phyloP scores from a whole-genome alignment of 2,329 filamentous ascomycete species.

The Eurotiales sp. region DNA sequence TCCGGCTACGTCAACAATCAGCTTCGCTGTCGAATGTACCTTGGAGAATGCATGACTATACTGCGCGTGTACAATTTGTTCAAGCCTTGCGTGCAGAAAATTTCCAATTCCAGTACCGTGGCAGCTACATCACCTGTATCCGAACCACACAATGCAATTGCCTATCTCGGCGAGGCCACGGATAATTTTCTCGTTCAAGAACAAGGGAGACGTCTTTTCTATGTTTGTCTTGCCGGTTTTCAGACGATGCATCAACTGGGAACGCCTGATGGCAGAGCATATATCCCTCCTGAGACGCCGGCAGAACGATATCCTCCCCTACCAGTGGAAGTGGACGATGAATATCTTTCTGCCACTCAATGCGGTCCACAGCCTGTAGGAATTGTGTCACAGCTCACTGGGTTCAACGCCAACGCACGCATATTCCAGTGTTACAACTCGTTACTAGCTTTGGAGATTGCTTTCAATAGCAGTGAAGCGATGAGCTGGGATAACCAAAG shows the following conservation, averaged over 20 bases:
- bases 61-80: conserved; percentile 39
- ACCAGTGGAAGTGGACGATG: conserved; percentile 79
- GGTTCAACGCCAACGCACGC: conserved; percentile 75
- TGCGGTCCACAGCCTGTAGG: conserved; percentile 67
- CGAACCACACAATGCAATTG: conserved; percentile 16
- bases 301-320: conserved; percentile 73
- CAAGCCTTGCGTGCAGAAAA: conserved; percentile 19
- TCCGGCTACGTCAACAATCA: conserved; percentile 39
- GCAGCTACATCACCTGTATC: conserved; percentile 20
- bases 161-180: conserved; percentile 19
- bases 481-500: conserved; percentile 76
- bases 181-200: conserved; percentile 41
- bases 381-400: conserved; percentile 66
- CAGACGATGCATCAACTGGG: conserved; percentile 77
- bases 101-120: conserved; percentile 7
- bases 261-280: conserved; percentile 64
- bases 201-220: conserved; percentile 65
- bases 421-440: conserved; percentile 78
- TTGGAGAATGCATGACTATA: conserved; percentile 43
- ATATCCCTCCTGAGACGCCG: conserved; percentile 72
- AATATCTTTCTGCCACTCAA: conserved; percentile 68
- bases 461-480: conserved; percentile 73
- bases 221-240: conserved; percentile 73
- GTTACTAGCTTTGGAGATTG: conserved; percentile 73
- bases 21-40: conserved; percentile 37